Base-by-base conservation (phyloP, 2,329 filamentous ascomycete species). In the Pseudodiploospora longispora region DNA sequence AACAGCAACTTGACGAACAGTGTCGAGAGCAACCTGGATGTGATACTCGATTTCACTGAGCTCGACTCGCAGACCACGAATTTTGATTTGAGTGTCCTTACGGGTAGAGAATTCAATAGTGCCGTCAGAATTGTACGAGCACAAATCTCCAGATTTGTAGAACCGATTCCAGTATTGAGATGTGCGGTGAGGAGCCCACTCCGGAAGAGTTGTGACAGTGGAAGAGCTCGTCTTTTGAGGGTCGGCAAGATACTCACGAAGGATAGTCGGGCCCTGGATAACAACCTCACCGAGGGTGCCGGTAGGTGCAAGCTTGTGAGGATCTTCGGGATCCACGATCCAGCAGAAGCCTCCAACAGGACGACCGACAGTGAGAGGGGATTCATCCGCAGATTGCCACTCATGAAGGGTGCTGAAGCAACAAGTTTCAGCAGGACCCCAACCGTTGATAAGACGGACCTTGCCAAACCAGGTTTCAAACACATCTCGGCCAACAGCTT, bases 381-480 rank as follows among this genome's bases (percentile, higher is more conserved):
- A 39, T 9, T 46, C 45, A 9, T 44, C 30, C 10, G 31, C 29
- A 4, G 41, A 41, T 9, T 42, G 30, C 45, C 45, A 47, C 8
- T 47, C 36, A 34, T 50, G 47, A 6, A 48, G 27, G 12, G 48
- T 45, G 29, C 44, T 42, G 19, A 41, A 43, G 1, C 44, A 39
- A 12, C 44, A 49, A 7, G 44, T 47, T 38, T 51, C 52, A 2
- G 53, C 48, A 2, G 53, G 53, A 1, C 53, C 53, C 34, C 52
- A 54, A n/a, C 38, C 47, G 19, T 55, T 54, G 5, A 54, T 10
- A 7, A 55, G 27, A 8, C 42, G 40, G 35, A 45, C 46, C 9
- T 46, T 36, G 10, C 41, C 44, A 38, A 42, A 39, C 50, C 50
- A 53, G 10, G 10, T 19, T 4, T 50, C 45, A 2, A 51, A 9